Evolutionary conservation across 148 eudicot genomes (phyloP), one percentile per base, ranked within the genome.

Genomic region (Spergularia marina): DNA sequence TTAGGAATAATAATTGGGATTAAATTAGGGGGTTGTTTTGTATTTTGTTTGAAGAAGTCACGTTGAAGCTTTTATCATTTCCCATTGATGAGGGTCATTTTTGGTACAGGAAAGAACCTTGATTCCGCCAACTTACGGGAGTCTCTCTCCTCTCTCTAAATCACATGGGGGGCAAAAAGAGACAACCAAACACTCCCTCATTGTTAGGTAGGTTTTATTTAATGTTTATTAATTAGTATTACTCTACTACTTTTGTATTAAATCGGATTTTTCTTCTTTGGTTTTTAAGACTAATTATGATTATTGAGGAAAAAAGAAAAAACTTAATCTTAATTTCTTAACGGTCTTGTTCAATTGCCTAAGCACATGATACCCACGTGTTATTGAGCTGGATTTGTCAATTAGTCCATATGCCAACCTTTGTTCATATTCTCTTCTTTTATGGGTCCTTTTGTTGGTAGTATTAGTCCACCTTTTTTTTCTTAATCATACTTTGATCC

Each of bases 281-380:
- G 34, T 36, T 25, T 64, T 34, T 30, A 54, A 12, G 60, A 55
- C 60, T 64, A 34, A 23, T 53, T 15, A 0, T 44, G 4, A 41
- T 40, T 21, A 17, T 67, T 53, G 75, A 73, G 76, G 76, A 86
- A 80, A 78, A 74, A 67, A 76, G 78, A 68, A 85, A 66, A 60
- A 71, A 79, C 65, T 53, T 30, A 20, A 71, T 7, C 20, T 39
- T 47, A 40, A 44, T 44, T 4, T 44, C 49, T 44, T 44, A 0
- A 44, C 10, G 0, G 70, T 83, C 76, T 39, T 76, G 81, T 76
- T 78, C 74, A 67, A 62, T 25, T 76, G 81, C 82, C 85, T 79
- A 84, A 84, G 84, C 89, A 87, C 91, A 86, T 89, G 90, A 76
- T 53, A 15, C 75, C 79, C 92, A 81, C 85, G 80, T 81, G 79